Evolutionary conservation across 2,329 filamentous ascomycete species (phyloP), one percentile per base, ranked within the genome.

Genomic region (Drechmeria coniospora): DNA sequence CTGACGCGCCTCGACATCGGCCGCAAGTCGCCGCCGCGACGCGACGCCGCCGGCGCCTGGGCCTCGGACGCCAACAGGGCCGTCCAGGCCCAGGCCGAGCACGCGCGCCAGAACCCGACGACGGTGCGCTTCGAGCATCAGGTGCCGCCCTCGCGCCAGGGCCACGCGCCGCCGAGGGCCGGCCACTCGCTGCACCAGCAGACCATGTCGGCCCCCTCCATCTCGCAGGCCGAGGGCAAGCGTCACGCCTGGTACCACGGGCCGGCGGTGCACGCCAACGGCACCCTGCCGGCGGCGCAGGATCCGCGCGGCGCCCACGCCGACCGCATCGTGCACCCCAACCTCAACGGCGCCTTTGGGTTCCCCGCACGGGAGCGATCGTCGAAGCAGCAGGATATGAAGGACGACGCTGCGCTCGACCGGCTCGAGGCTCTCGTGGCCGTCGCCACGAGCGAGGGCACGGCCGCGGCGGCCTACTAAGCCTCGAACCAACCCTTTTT

Each of bases 201-300:
- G 32, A 71, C 68, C 11, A 61, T 70, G 53, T 74, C 69, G 4
- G 68, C 69, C 2, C 69, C 70, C 1, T 57, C 61, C 0, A 53
- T 65, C 8, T 71, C 67, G 1, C 59, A 68, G 4, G 63, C 70
- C 7, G 72, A 70, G 36, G 57, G 56, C 17, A 80, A 79, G 44
- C 66, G 79, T 3, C 73, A 76, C 33, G 79, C 65, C 1, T 84
- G 78, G 77, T 82, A 82, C 41, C 71, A 80, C 22, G 63, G 63
- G 1, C 62, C 63, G 0, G 44, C 52, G 9, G 44, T 51, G 1
- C 43, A 49, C 3, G 52, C 56, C 10, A 51, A 54, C 12, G 47
- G 50, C 5, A 44, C 43, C 9, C 37, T 41, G 1, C 40, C 39
- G 4, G 32, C 37, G 1, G 33, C 40, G 10, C 43, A 47, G 14